Evolutionary conservation across 2,329 filamentous ascomycete genomes (phyloP).

Genomic region (Fusarium odoratissimum): DNA sequence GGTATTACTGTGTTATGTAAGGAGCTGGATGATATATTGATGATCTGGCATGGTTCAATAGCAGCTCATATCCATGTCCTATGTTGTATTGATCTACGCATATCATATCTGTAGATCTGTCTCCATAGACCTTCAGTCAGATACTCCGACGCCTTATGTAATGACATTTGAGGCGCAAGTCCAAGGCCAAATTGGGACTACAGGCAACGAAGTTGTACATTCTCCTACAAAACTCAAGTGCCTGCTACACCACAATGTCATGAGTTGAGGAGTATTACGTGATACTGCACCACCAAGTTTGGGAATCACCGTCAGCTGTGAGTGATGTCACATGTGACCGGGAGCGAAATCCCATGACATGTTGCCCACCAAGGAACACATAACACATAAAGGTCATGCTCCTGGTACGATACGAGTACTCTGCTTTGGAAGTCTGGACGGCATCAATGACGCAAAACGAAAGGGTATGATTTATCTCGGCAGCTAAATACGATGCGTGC

Average conservation of each 20-base stretch:
- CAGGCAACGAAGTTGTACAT: neutral
- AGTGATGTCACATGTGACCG: constrained; percentile 11
- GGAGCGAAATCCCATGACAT: neutral
- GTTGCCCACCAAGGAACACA: neutral
- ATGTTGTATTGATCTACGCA: neutral
- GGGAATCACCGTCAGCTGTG: constrained; percentile 10
- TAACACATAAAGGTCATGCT: neutral
- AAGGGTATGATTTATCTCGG: constrained; percentile 37
- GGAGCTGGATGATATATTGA: neutral
- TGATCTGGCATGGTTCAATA: neutral
- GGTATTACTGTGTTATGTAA: neutral
- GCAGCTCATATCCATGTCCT: neutral
- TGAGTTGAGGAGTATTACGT: neutral
- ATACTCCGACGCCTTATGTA: neutral
- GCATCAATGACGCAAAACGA: constrained; percentile 18
- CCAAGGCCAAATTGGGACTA: neutral
- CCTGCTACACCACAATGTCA: neutral
- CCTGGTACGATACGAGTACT: neutral
- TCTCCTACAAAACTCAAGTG: neutral
- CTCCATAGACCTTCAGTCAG: neutral
- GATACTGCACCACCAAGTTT: constrained; percentile 1
- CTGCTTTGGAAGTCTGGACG: neutral
- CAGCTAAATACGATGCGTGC: constrained; percentile 24
- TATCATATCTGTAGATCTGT: neutral
- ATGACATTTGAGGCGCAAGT: neutral